A percentile compares a stretch with the other conserved stretches of the same genome.
Evolutionary conservation across 768 basidiomycete species (phyloP).

Genomic region (Ramaria rubella): DNA sequence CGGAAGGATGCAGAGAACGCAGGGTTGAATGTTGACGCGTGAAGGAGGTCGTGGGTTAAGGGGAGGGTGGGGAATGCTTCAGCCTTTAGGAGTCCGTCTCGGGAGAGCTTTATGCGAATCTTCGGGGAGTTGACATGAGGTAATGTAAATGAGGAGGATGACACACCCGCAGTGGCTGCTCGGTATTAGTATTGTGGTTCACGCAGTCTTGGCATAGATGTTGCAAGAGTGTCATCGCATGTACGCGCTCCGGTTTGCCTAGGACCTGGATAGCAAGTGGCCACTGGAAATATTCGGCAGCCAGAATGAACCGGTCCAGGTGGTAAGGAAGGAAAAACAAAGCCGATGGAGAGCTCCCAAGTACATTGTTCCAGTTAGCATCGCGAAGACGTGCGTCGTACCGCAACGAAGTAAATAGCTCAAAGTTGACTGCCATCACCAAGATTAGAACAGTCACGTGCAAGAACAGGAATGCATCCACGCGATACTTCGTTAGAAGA

Average conservation of each 20-base stretch:
- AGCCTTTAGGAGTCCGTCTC: neutral
- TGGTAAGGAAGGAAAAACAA: slow-evolving; percentile 61
- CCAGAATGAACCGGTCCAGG: slow-evolving; percentile 48
- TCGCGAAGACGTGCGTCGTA: slow-evolving; percentile 46
- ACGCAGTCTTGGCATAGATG: slow-evolving; percentile 42
- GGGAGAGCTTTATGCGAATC: slow-evolving; percentile 11
- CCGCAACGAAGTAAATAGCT: slow-evolving; percentile 48
- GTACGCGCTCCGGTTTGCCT: neutral
- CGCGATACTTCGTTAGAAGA: too few species aligned
- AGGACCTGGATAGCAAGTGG: slow-evolving; percentile 27
- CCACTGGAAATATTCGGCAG: slow-evolving; percentile 51
- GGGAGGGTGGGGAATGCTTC: slow-evolving; percentile 21
- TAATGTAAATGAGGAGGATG: neutral
- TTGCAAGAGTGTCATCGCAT: slow-evolving; percentile 31
- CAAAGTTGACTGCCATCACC: slow-evolving; percentile 14
- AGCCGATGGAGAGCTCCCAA: slow-evolving; percentile 42
- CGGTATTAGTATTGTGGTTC: neutral
- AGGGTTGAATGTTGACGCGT: slow-evolving; percentile 24
- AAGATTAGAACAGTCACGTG: neutral
- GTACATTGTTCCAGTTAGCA: slow-evolving; percentile 51
- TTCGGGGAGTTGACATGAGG: slow-evolving; percentile 25
- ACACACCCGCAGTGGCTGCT: slow-evolving; percentile 1
- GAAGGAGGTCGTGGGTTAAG: slow-evolving; percentile 34
- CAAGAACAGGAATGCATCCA: neutral
- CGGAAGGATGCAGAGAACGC: slow-evolving; percentile 18